Percentiles rank a stretch among this genome's conserved stretches.
Conservation (phyloP, 805 yeast genomes). For the Candida boleticola region DNA sequence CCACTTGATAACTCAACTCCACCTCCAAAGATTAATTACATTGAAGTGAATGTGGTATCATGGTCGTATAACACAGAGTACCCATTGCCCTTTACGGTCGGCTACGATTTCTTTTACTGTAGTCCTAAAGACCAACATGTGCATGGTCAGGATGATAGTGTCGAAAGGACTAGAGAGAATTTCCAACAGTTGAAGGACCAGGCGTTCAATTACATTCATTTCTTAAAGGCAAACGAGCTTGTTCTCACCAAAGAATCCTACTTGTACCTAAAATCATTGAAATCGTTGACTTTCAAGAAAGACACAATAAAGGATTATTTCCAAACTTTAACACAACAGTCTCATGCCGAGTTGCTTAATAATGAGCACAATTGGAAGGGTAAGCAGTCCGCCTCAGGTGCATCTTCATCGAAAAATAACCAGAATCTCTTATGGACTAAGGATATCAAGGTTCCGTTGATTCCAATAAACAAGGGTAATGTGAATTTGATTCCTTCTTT, state of each 20-base stretch:
- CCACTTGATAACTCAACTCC: slow-evolving; percentile 17
- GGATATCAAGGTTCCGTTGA: slow-evolving; percentile 40
- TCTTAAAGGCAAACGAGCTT: slow-evolving; percentile 32
- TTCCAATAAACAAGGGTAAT: slow-evolving; percentile 39
- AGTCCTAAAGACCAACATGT: slow-evolving; percentile 18
- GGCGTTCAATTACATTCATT: slow-evolving; percentile 30
- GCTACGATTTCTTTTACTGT: slow-evolving; percentile 41
- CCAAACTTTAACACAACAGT: slow-evolving; percentile 22
- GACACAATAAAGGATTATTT: slow-evolving; percentile 39
- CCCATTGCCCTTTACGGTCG: slow-evolving; percentile 38
- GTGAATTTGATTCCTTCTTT: slow-evolving; percentile 59
- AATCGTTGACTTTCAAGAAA: slow-evolving; percentile 36
- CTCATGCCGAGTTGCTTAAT: slow-evolving; percentile 23
- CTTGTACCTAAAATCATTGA: slow-evolving; percentile 37
- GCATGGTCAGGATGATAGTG: slow-evolving; percentile 22
- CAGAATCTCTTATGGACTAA: slow-evolving; percentile 23
- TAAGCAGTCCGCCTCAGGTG: slow-evolving; percentile 12
- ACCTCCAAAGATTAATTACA: slow-evolving; percentile 34
- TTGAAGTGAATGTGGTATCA: slow-evolving; percentile 36
- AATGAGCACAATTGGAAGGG: slow-evolving; percentile 28
- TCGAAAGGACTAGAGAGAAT: slow-evolving; percentile 31
- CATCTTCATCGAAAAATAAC: slow-evolving; percentile 2
- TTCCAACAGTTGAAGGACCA: slow-evolving; percentile 33
- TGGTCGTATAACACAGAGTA: slow-evolving; percentile 42
- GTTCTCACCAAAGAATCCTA: slow-evolving; percentile 30